Evolutionary conservation across 192 early-diverging fungal species (phyloP).

Genomic region (Gaertneriomyces sp.): DNA sequence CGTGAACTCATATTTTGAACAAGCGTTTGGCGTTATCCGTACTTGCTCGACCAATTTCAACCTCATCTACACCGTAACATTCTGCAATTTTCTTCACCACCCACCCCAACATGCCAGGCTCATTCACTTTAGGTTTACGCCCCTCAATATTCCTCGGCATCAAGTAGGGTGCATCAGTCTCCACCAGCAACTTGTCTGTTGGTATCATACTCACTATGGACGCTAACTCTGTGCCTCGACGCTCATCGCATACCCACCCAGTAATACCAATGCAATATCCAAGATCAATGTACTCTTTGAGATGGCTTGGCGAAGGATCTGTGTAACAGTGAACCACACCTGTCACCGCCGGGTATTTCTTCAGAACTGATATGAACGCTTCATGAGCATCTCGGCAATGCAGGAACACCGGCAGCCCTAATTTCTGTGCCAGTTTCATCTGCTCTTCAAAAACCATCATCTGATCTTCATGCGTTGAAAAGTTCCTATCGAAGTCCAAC

Average conservation of each 20-base stretch:
- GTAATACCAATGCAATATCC: constrained; percentile 92
- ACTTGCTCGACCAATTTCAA: constrained; percentile 8
- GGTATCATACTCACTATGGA: constrained; percentile 70
- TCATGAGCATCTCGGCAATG: constrained; percentile 80
- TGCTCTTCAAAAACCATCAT: constrained; percentile 65
- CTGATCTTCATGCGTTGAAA: constrained; percentile 29
- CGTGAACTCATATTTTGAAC: constrained; percentile 9
- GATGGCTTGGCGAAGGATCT: constrained; percentile 64
- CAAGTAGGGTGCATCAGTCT: constrained; percentile 91
- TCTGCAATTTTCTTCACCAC: constrained; percentile 28
- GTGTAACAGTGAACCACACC: constrained; percentile 94
- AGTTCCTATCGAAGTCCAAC: constrained; percentile 85
- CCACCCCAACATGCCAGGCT: constrained; percentile 20
- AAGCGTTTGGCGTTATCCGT: constrained; percentile 16
- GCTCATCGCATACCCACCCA: constrained; percentile 62
- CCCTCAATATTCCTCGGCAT: constrained; percentile 14
- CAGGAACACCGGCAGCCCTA: constrained; percentile 85
- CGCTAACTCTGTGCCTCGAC: constrained; percentile 31
- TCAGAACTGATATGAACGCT: constrained; percentile 70
- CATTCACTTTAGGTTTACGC: constrained; percentile 8
- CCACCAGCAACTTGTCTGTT: constrained; percentile 78
- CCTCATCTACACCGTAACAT: constrained; percentile 17
- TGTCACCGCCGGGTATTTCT: constrained; percentile 51
- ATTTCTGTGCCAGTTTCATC: constrained; percentile 70
- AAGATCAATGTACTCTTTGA: constrained; percentile 54